Conservation (phyloP, 495 filamentous ascomycete genomes). For the Annulohypoxylon maeteangense region DNA sequence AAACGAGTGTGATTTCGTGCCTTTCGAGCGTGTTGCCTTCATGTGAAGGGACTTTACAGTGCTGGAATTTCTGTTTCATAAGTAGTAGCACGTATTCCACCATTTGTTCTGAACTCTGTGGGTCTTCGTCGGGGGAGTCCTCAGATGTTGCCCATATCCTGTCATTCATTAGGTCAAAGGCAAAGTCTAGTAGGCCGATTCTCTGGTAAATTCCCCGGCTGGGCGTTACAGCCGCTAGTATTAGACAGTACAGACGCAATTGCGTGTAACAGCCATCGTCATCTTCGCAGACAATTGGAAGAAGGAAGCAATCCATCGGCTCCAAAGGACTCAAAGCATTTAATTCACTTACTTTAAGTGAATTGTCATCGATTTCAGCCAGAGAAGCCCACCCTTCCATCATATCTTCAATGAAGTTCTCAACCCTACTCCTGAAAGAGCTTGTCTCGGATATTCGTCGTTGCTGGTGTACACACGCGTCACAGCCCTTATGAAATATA, state of each 20-base stretch:
- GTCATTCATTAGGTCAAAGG: not conserved
- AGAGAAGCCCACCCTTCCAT: not conserved
- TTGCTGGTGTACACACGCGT: not conserved
- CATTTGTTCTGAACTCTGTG: not conserved
- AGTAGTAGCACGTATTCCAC: not conserved
- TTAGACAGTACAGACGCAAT: not conserved
- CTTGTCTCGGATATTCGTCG: not conserved
- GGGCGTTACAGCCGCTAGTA: slow-evolving; percentile 6
- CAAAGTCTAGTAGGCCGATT: not conserved
- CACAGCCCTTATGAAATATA: slow-evolving; percentile 1
- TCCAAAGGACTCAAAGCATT: not conserved
- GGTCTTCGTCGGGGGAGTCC: not conserved
- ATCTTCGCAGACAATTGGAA: not conserved
- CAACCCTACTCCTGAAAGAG: not conserved
- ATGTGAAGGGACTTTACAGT: slow-evolving; percentile 11
- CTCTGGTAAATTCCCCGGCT: slow-evolving; percentile 3
- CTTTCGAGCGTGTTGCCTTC: not conserved
- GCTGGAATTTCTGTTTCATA: not conserved
- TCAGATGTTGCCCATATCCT: not conserved
- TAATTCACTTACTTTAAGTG: not conserved
- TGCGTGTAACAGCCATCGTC: not conserved
- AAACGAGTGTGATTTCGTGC: slow-evolving; percentile 2
- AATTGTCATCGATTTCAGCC: not conserved
- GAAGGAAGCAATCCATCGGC: slow-evolving; percentile 2
- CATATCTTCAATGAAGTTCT: not conserved